Evolutionary conservation across 2,329 filamentous ascomycete genomes (phyloP), one percentile per base, ranked within the genome.

Genomic region (Pezizomycotina sp.): DNA sequence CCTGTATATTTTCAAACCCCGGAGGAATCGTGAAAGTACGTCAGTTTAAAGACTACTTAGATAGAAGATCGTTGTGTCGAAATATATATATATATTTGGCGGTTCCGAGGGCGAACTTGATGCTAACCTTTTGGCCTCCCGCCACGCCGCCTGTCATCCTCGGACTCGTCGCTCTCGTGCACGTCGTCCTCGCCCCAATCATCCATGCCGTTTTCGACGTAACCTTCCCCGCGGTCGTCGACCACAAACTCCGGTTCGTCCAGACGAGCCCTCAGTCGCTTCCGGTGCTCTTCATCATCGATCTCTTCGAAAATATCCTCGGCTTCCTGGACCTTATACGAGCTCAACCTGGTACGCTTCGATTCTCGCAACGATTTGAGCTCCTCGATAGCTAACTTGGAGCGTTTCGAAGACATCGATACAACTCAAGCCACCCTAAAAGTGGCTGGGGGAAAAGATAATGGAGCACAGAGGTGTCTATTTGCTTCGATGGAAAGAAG

Each of bases 181-280:
- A 76, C 68, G 56, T 77, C 71, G 46, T 68, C 64, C 54, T 70
- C 71, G 58, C 86, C 74, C 84, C 86, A 86, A 51, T 95, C 89
- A 60, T 92, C 84, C 36, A 89, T 76, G 43, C 89, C 89, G 54
- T 95, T 89, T 56, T 95, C 86, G 48, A 82, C 86, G 53, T 98
- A 98, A 23, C 89, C 86, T 55, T 86, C 82, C 53, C 86, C 86
- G 62, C 93, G 92, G 61, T 98, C 89, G 62, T 95, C 89, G 42
- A 98, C 84, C 34, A 98, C 86, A 53, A 98, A 98, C 60, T 98
- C 89, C 52, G 98, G 89, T 52, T 92, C 68, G 54, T 95, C 80
- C 33, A 98, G 65, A 29, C 89, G 76, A 37, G 77, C 73, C 26
- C 89, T 72, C 9, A 98, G 83, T 48, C 95, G 77, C 57, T 91